These are phyloP conservation scores for Moniliophthora roreri DNA, from an alignment of 1,284 basidiomycete genomes.

Conservation along the genomic window DNA sequence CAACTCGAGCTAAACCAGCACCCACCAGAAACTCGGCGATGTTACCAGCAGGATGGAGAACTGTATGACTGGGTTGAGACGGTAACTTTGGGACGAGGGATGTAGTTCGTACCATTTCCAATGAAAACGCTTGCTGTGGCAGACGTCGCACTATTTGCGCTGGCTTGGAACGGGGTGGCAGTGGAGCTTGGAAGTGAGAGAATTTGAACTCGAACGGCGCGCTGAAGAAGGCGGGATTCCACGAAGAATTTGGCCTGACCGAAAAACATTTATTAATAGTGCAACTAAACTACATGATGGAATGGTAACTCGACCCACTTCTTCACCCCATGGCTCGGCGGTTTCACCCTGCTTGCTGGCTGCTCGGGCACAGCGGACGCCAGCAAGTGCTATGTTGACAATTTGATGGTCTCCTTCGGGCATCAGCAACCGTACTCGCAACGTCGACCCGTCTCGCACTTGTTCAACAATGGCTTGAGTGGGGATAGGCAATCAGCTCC, in stretches of 20 bases:
- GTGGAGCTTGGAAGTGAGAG: conserved; percentile 85
- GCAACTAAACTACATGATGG: conserved; percentile 13
- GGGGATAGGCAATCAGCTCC: conserved; percentile 9
- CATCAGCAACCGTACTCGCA: conserved; percentile 87
- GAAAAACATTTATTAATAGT: conserved; percentile 22
- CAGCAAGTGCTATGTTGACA: conserved; percentile 82
- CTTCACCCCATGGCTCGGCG: conserved; percentile 83
- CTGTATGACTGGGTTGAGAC: conserved; percentile 31
- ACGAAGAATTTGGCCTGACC: conserved; percentile 90
- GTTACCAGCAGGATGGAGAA: conserved; percentile 91
- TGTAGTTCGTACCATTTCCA: conserved; percentile 60
- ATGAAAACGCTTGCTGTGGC: conserved; percentile 85
- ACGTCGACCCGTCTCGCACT: conserved; percentile 90
- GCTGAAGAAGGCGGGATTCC: conserved; percentile 90
- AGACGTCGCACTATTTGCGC: conserved; percentile 54
- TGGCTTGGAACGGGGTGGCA: conserved; percentile 80
- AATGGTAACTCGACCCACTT: conserved; percentile 48
- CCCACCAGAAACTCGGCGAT: conserved; percentile 89
- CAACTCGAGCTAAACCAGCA: conserved; percentile 86
- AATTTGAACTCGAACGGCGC: conserved; percentile 83
- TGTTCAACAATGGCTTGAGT: conserved; percentile 84
- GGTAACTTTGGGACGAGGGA: background rate
- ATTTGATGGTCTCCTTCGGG: conserved; percentile 88
- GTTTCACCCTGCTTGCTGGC: conserved; percentile 73
- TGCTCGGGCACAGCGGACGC: conserved; percentile 78